Evolutionary conservation across 2,329 filamentous ascomycete genomes (phyloP).

Genomic region (Huntiella abstrusa): DNA sequence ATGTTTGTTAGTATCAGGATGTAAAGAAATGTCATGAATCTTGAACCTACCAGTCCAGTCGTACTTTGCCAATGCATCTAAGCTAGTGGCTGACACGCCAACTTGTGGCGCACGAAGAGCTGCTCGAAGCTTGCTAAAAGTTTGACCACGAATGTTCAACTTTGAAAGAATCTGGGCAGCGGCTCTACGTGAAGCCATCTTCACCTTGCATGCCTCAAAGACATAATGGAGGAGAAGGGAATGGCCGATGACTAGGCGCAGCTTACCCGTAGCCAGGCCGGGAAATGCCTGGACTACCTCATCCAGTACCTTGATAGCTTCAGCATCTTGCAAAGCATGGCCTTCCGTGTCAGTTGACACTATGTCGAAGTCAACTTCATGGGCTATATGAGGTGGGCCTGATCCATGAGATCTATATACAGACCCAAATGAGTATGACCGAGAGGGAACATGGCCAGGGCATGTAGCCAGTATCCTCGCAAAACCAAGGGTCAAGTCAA

Average conservation of each 20-base stretch:
- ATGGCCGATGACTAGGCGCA: constrained; percentile 86
- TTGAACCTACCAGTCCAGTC: constrained; percentile 55
- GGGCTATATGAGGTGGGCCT: constrained; percentile 63
- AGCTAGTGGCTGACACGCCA: constrained; percentile 68
- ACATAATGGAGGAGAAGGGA: constrained; percentile 69
- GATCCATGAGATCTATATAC: constrained; percentile 70
- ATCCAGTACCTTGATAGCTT: constrained; percentile 84
- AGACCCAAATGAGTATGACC: constrained; percentile 70
- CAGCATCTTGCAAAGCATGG: constrained; percentile 75
- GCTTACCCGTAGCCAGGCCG: constrained; percentile 46
- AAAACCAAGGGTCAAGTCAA: constrained; percentile 76
- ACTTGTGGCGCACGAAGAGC: constrained; percentile 67
- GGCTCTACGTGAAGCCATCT: constrained; percentile 42
- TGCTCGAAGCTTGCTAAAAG: constrained; percentile 65
- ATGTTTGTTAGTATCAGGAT: constrained; percentile 12
- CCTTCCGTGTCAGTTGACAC: constrained; percentile 69
- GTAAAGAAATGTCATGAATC: neutral
- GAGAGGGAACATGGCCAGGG: constrained; percentile 40
- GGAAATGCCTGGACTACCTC: constrained; percentile 74
- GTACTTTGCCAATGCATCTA: constrained; percentile 79
- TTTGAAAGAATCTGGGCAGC: constrained; percentile 75
- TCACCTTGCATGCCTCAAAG: constrained; percentile 78
- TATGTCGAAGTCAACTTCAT: constrained; percentile 92
- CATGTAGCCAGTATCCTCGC: constrained; percentile 67
- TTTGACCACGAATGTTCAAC: constrained; percentile 62